Evolutionary conservation across 345 rosid genomes (phyloP).

Genomic region (Punica granatum): DNA sequence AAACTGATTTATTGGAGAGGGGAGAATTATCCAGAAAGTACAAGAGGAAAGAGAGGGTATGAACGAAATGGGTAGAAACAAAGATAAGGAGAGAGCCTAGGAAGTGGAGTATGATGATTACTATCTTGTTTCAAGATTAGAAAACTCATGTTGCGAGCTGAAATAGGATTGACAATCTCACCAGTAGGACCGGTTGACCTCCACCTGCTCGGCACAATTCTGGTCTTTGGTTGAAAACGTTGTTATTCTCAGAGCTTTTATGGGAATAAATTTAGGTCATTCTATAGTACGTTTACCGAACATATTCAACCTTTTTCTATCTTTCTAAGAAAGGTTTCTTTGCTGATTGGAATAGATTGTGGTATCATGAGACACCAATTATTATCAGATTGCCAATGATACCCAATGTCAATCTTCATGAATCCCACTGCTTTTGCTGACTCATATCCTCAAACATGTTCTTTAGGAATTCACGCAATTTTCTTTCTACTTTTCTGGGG

Average conservation of each 20-base stretch:
- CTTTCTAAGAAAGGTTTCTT: neutral
- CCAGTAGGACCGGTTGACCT: too few species aligned
- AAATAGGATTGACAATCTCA: neutral
- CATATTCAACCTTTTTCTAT: neutral
- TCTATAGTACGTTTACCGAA: neutral
- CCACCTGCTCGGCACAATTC: neutral
- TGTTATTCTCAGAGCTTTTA: neutral
- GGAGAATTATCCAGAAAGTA: neutral
- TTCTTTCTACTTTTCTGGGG: neutral
- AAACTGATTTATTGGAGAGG: neutral
- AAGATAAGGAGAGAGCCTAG: neutral
- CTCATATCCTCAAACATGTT: neutral
- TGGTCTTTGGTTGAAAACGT: neutral
- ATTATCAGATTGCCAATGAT: neutral
- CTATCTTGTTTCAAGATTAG: neutral
- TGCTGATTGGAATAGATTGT: neutral
- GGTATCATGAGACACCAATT: neutral
- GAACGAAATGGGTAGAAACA: neutral
- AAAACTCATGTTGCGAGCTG: neutral
- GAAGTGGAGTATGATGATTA: neutral
- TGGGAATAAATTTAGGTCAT: neutral
- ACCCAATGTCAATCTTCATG: neutral
- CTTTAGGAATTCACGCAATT: neutral
- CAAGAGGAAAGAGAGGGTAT: neutral
- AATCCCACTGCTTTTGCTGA: neutral